Evolutionary conservation across 306 rosid genomes (phyloP), one percentile per base, ranked within the genome.

Genomic region (Vigna radiata): DNA sequence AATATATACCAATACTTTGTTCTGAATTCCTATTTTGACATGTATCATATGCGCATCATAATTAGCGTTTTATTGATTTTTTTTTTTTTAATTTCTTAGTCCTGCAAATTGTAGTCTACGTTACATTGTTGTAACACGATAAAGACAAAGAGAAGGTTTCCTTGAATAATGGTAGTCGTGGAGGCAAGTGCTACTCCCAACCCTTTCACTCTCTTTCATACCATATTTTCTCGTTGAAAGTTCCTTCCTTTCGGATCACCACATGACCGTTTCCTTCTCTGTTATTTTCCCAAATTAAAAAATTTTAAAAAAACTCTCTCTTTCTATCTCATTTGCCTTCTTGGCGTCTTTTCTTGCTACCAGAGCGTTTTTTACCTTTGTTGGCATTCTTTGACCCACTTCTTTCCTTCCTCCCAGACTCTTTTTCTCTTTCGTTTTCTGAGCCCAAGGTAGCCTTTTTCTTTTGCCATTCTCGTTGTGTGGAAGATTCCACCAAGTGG

Each of bases 211-310:
- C 33, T 64, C 81, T 82, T 83, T 16, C 59, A 18, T 31, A 7
- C 73, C 72, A 60, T 72, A 25, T 84, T 79, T 49, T 62, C 62
- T 31, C 70, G 19, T 75, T 73, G 55, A 71, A 54, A 29, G 16
- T 55, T 65, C 81, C 74, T 60, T 18, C 71, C 75, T 79, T 83
- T 87, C 89, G 93, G 87, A 88, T 90, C 95, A 84, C 95, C 92
- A 83, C 87, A 83, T 47, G 88, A 88, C 98, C 90, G 50, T 84
- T 91, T 89, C 93, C 81, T 66, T 50, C 78, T 73, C 79, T 47
- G 48, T 79, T 36, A 64, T 46, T 82, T 82, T 71, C 83, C 85
- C 54, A 31, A 63, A 56, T 84, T 29, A 29, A 68, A 77, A 29
- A 17, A 56, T 8, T 1, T 46, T 60, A 53, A 63, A 68, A 39